Conservation (phyloP, 164 flowering plant species). For the Taxillus chinensis region DNA sequence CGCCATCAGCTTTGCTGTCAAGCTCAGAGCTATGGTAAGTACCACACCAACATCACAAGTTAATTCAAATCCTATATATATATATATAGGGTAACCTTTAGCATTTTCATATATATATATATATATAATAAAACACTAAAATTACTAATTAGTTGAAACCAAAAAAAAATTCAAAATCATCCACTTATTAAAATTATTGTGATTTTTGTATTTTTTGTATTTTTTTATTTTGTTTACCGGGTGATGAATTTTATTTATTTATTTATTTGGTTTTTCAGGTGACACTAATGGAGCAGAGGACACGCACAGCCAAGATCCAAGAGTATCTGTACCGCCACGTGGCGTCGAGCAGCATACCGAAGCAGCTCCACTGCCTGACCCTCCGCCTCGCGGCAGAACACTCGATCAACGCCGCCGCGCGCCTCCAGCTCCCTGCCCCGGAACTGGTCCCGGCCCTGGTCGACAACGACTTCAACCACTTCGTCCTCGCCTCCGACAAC, state of each 20-base stretch:
- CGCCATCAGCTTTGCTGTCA: constrained; percentile 59
- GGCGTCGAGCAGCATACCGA: constrained; percentile 97
- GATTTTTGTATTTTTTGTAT: too few species aligned
- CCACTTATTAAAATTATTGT: too few species aligned
- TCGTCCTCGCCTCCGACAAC: constrained; percentile 89
- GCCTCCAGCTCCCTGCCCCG: constrained; percentile 78
- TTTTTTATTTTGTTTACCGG: too few species aligned
- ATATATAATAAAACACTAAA: too few species aligned
- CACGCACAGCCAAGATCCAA: constrained; percentile 78
- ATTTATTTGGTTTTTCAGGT: constrained; percentile 32
- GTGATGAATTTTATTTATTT: too few species aligned
- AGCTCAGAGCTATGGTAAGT: constrained; percentile 72
- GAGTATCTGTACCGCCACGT: constrained; percentile 91
- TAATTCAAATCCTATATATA: too few species aligned
- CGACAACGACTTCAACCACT: constrained; percentile 79
- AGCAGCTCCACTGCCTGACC: constrained; percentile 85
- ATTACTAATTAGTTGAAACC: too few species aligned
- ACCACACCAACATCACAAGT: background rate
- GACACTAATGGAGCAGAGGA: constrained; percentile 61
- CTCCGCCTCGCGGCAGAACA: constrained; percentile 77
- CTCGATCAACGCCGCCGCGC: constrained; percentile 74
- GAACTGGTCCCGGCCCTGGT: constrained; percentile 76
- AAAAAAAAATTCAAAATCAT: too few species aligned
- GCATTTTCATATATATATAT: too few species aligned
- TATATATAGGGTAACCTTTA: too few species aligned